phyloP scores from a whole-genome alignment of 2,329 filamentous ascomycete genomes.

The Ophiocordyceps polyrhachis-furcata region DNA sequence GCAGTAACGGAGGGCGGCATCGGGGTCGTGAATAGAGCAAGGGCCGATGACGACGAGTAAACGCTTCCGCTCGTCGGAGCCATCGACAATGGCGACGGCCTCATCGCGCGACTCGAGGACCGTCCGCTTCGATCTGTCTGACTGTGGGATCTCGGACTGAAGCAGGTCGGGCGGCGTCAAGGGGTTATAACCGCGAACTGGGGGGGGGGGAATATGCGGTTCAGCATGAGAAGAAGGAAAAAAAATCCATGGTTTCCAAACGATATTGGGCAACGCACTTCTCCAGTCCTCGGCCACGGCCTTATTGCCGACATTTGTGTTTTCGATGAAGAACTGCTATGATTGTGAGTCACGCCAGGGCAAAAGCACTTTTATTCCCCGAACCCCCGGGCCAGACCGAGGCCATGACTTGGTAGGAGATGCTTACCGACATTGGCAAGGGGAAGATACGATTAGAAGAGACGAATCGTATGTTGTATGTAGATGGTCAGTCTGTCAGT shows the following conservation, averaged over 20 bases:
- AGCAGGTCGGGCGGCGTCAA: slow-evolving; percentile 86
- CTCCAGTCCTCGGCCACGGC: slow-evolving; percentile 62
- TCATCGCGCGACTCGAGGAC: slow-evolving; percentile 45
- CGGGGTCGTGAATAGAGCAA: slow-evolving; percentile 92
- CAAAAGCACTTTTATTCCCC: not conserved
- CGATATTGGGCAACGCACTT: slow-evolving; percentile 35
- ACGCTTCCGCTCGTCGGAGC: slow-evolving; percentile 39
- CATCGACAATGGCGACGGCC: slow-evolving; percentile 49
- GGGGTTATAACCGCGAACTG: slow-evolving; percentile 80
- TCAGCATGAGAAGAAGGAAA: no score
- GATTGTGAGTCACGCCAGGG: slow-evolving; percentile 10
- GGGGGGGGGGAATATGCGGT: not conserved
- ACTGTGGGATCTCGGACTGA: slow-evolving; percentile 70
- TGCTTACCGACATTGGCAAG: not conserved
- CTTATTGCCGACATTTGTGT: slow-evolving; percentile 62
- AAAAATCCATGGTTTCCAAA: no score
- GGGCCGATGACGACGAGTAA: slow-evolving; percentile 70
- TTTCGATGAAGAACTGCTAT: slow-evolving; percentile 50
- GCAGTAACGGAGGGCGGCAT: slow-evolving; percentile 84
- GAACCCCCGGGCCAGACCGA: not conserved
- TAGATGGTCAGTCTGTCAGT: no score
- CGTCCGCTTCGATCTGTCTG: slow-evolving; percentile 35
- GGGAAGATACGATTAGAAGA: no score
- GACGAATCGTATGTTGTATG: no score
- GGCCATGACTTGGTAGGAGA: no score